Conservation (phyloP, 495 filamentous ascomycete species). For the Penicillium silybi region DNA sequence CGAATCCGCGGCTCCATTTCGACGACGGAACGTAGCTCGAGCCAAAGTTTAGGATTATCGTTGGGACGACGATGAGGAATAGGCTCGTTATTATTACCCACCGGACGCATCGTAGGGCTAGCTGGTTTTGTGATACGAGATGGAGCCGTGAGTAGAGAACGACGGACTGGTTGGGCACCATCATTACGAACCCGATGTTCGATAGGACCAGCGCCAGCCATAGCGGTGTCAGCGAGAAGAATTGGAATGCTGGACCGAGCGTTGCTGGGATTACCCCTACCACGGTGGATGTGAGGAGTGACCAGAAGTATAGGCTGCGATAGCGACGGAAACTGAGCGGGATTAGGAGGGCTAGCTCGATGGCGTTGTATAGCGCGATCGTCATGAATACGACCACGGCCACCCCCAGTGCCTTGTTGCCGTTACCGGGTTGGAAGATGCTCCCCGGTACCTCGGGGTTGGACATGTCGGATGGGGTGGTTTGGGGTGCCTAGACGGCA, state of each 20-base stretch:
- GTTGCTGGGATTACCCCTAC: slow-evolving; percentile 41
- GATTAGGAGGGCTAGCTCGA: slow-evolving; percentile 44
- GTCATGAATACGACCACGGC: slow-evolving; percentile 39
- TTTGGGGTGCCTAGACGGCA: neutral
- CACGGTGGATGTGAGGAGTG: slow-evolving; percentile 38
- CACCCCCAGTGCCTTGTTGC: slow-evolving; percentile 16
- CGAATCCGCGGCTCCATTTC: slow-evolving; percentile 40
- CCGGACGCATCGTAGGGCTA: slow-evolving; percentile 33
- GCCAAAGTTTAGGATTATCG: slow-evolving; percentile 42
- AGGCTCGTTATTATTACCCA: slow-evolving; percentile 39
- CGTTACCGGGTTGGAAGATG: neutral
- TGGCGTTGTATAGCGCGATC: slow-evolving; percentile 43
- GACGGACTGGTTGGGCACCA: slow-evolving; percentile 47
- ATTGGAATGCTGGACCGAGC: slow-evolving; percentile 44
- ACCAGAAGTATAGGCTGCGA: slow-evolving; percentile 49
- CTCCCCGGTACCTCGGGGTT: neutral
- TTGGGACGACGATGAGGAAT: slow-evolving; percentile 41
- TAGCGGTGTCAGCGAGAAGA: slow-evolving; percentile 30
- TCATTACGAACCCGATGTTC: slow-evolving; percentile 44
- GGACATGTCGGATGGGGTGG: neutral
- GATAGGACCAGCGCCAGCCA: slow-evolving; percentile 37
- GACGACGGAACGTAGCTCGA: slow-evolving; percentile 9
- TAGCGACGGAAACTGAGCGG: slow-evolving; percentile 45
- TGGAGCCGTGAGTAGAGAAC: slow-evolving; percentile 51
- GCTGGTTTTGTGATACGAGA: slow-evolving; percentile 37